These are phyloP conservation scores for Sextonia rubra DNA, from an alignment of 164 flowering plant species.

Conservation along the genomic window DNA sequence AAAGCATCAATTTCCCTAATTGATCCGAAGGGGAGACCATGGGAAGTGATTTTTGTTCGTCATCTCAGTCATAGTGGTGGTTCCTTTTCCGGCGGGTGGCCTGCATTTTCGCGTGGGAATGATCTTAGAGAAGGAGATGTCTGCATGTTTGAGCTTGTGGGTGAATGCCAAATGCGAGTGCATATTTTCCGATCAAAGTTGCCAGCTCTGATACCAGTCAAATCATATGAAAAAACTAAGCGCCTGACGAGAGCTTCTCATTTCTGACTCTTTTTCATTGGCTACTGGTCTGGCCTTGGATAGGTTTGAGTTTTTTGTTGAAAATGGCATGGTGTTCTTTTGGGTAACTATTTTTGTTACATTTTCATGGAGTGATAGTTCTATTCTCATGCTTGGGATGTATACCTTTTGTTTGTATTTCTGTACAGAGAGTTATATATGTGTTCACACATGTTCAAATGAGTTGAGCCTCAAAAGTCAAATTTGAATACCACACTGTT, in stretches of 20 bases:
- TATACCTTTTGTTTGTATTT: too few species aligned
- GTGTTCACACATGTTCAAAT: too few species aligned
- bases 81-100: slow-evolving; percentile 8
- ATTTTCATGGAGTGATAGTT: too few species aligned
- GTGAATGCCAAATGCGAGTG: slow-evolving; percentile 3
- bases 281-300: neutral
- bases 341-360: too few species aligned
- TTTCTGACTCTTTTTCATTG: neutral
- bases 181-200: slow-evolving; percentile 13
- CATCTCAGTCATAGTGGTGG: neutral
- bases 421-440: too few species aligned
- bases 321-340: too few species aligned
- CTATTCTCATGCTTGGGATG: too few species aligned
- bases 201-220: too few species aligned
- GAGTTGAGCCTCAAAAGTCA: too few species aligned
- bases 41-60: neutral
- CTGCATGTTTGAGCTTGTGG: slow-evolving; percentile 11
- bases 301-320: neutral
- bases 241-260: neutral
- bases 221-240: neutral
- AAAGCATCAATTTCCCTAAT: neutral
- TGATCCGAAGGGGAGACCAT: neutral
- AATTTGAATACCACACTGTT: too few species aligned
- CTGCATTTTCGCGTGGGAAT: neutral
- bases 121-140: slow-evolving; percentile 9